phyloP scores from a whole-genome alignment of 1,139 yeast genomes.

The Zygosaccharomyces pseudobailii region DNA sequence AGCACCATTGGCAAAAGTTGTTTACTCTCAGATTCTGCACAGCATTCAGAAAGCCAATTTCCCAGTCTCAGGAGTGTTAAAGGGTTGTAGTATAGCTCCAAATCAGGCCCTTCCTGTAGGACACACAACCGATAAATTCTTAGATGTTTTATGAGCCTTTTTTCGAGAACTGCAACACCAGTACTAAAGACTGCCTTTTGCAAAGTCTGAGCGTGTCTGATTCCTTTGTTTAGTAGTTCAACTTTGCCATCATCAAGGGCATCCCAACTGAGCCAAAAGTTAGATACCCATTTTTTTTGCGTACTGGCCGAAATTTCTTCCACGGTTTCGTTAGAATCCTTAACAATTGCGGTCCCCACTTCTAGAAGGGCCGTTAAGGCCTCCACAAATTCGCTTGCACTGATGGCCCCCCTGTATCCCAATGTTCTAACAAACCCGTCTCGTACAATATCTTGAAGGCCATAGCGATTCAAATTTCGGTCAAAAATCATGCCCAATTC shows the following conservation, averaged over 20 bases:
- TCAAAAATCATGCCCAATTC: constrained; percentile 65
- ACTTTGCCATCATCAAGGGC: constrained; percentile 58
- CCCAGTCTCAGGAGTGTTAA: constrained; percentile 79
- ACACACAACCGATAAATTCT: constrained; percentile 82
- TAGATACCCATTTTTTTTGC: constrained; percentile 75
- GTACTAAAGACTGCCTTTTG: constrained; percentile 86
- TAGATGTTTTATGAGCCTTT: constrained; percentile 72
- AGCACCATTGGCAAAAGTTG: constrained; percentile 75
- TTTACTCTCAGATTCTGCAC: constrained; percentile 71
- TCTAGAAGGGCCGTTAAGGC: constrained; percentile 81
- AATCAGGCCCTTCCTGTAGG: constrained; percentile 82
- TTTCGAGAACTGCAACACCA: constrained; percentile 83
- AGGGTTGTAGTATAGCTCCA: constrained; percentile 76
- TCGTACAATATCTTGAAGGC: constrained; percentile 74
- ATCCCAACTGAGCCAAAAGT: constrained; percentile 97
- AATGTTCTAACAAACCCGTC: constrained; percentile 83
- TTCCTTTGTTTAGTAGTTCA: constrained; percentile 62
- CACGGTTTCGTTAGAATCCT: constrained; percentile 19
- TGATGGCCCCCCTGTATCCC: constrained; percentile 81
- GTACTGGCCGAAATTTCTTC: constrained; percentile 37
- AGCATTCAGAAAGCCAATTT: constrained; percentile 84
- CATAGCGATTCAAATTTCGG: constrained; percentile 68
- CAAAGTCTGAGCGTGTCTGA: constrained; percentile 71
- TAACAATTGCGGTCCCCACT: constrained; percentile 40
- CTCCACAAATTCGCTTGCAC: constrained; percentile 93